Evolutionary conservation across 768 basidiomycete species (phyloP), one percentile per base, ranked within the genome.

Genomic region (Imleria badia): DNA sequence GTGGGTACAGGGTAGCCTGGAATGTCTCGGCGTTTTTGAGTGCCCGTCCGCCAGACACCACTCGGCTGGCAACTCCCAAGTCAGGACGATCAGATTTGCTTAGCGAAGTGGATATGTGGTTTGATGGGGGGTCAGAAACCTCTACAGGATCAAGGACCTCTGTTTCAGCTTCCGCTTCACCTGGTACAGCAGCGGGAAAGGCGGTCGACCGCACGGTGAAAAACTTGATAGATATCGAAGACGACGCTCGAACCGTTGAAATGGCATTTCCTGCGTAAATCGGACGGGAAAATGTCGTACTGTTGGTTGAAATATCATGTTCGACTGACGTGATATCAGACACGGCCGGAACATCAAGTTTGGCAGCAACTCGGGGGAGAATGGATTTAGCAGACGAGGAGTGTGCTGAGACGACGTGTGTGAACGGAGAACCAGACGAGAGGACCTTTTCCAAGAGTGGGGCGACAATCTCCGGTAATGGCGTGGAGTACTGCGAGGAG

Each of bases 181-280:
- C 70, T 20, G 73, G 71, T 10, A 70, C 34, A 6, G 84, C 82
- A 33, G 93, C 86, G 29, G 86, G 75, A 72, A 97, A 98, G 11
- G 94, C 91, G 2, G 94, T 96, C 15, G 87, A 84, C 59, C 97
- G 85, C 22, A 98, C 91, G 38, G 96, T 97, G 74, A 98, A 93
- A 71, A 99, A 85, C 71, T 98, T 98, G 75, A 94, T 73, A 30
- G 82, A 80, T 64, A 97, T 80, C 48, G 81, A 81, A n/a, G 83
- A 81, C 1, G 85, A 76, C 0, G 89, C 90, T 55, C 86, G 85
- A 61, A 99, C 87, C 40, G 94, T 96, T 23, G 94, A 82, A 52
- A 98, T 93, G 42, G 97, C 97, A 66, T 98, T 98, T 45, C 97
- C 97, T 22, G 97, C 97, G 64, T 99, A 98, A 64, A 98, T 97